Evolutionary conservation across 2,329 filamentous ascomycete genomes (phyloP).

Genomic region (Sphaceloma murrayae): DNA sequence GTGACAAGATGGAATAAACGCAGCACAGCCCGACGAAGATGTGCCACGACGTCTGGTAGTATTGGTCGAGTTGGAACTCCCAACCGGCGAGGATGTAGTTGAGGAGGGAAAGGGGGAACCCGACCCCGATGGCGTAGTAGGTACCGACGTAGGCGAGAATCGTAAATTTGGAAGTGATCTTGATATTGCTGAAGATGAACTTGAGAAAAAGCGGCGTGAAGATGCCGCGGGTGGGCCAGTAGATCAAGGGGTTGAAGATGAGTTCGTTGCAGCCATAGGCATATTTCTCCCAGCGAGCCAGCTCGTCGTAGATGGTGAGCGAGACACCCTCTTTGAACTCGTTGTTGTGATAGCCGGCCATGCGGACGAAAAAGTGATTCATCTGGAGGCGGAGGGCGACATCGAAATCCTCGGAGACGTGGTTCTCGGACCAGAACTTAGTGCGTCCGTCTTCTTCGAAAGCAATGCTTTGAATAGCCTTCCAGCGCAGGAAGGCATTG

Average conservation of each 20-base stretch:
- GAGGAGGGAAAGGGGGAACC: slow-evolving; percentile 61
- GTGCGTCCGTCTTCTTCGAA: slow-evolving; percentile 58
- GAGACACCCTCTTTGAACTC: slow-evolving; percentile 78
- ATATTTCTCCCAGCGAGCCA: slow-evolving; percentile 79
- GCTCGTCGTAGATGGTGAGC: slow-evolving; percentile 72
- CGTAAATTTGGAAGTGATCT: slow-evolving; percentile 65
- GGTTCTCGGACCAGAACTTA: slow-evolving; percentile 72
- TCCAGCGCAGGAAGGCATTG: slow-evolving; percentile 67
- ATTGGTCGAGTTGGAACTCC: slow-evolving; percentile 53
- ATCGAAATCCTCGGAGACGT: slow-evolving; percentile 72
- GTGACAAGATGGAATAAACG: slow-evolving; percentile 14
- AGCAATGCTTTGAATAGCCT: slow-evolving; percentile 62
- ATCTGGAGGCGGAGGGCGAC: slow-evolving; percentile 69
- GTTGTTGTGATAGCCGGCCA: slow-evolving; percentile 63
- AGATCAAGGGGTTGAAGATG: slow-evolving; percentile 65
- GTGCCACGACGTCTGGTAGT: slow-evolving; percentile 59
- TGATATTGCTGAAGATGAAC: slow-evolving; percentile 65
- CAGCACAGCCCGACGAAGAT: slow-evolving; percentile 12
- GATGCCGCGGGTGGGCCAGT: slow-evolving; percentile 64
- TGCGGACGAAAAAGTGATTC: slow-evolving; percentile 60
- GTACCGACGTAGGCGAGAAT: slow-evolving; percentile 69
- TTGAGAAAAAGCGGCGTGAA: slow-evolving; percentile 71
- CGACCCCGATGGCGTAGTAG: slow-evolving; percentile 68
- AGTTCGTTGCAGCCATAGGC: slow-evolving; percentile 76
- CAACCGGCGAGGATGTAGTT: slow-evolving; percentile 71